These are phyloP conservation scores for Tolypocladium tundrense DNA, from an alignment of 2,329 filamentous ascomycete genomes.

Conservation along the genomic window DNA sequence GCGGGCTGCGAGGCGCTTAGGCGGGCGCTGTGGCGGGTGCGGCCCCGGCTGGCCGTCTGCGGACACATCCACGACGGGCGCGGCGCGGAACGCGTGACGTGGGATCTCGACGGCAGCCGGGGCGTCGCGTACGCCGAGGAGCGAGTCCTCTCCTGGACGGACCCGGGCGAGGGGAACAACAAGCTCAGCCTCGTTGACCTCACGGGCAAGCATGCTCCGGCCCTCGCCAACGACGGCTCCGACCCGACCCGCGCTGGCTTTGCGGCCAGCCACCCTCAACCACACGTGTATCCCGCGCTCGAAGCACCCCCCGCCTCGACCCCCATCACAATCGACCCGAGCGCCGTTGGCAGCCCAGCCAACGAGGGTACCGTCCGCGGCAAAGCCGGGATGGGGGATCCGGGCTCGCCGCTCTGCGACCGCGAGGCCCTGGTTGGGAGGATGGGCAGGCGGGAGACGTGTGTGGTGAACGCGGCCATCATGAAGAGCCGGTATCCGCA, in stretches of 20 bases:
- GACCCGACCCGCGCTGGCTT: slow-evolving; percentile 7
- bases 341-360: neutral
- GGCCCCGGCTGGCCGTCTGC: slow-evolving; percentile 56
- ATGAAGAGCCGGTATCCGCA: slow-evolving; percentile 59
- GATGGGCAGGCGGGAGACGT: slow-evolving; percentile 54
- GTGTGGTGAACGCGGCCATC: slow-evolving; percentile 70
- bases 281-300: too few relatives aligned
- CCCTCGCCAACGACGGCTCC: slow-evolving; percentile 38
- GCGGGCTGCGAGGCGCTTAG: slow-evolving; percentile 52
- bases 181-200: slow-evolving; percentile 57
- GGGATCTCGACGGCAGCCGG: slow-evolving; percentile 35
- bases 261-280: neutral
- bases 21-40: slow-evolving; percentile 45
- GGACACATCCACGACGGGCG: slow-evolving; percentile 63
- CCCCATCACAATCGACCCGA: too few relatives aligned
- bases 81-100: slow-evolving; percentile 52
- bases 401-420: slow-evolving; percentile 32
- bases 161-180: slow-evolving; percentile 41
- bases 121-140: slow-evolving; percentile 35
- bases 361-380: slow-evolving; percentile 1
- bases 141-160: slow-evolving; percentile 39
- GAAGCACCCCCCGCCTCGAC: neutral
- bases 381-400: neutral
- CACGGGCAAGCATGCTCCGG: slow-evolving; percentile 30
- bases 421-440: slow-evolving; percentile 27